Conservation (phyloP, 768 basidiomycete species). For the Hericium coralloides region DNA sequence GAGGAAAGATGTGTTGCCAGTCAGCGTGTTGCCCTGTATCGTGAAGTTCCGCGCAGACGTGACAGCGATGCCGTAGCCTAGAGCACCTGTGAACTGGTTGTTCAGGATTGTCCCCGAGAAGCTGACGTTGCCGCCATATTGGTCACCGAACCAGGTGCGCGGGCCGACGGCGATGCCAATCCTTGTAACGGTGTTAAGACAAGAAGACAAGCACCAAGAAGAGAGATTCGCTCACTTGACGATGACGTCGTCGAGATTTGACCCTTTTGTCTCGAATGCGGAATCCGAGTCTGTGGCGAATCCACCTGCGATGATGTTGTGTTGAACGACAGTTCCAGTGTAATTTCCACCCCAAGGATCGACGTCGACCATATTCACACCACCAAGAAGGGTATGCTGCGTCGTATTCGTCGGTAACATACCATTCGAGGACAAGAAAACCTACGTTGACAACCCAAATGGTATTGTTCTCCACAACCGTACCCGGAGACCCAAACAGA, state of each 20-base stretch:
- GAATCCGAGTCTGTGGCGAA: constrained; percentile 43
- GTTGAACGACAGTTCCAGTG: constrained; percentile 50
- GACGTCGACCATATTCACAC: constrained; percentile 74
- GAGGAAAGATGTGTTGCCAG: constrained; percentile 70
- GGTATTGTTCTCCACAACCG: constrained; percentile 65
- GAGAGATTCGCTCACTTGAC: constrained; percentile 48
- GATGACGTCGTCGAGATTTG: constrained; percentile 49
- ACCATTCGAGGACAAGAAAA: constrained; percentile 4
- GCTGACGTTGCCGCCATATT: constrained; percentile 46
- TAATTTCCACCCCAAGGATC: constrained; percentile 61
- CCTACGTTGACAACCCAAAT: constrained; percentile 63
- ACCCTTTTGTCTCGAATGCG: constrained; percentile 37
- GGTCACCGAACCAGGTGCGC: constrained; percentile 62
- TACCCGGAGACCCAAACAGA: constrained; percentile 68
- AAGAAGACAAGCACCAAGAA: neutral
- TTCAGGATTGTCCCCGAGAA: constrained; percentile 43
- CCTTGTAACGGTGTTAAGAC: constrained; percentile 25
- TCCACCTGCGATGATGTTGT: constrained; percentile 63
- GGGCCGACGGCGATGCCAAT: constrained; percentile 79
- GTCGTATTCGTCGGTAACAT: neutral
- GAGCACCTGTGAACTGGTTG: constrained; percentile 58
- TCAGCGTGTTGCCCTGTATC: constrained; percentile 47
- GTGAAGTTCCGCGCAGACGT: constrained; percentile 59
- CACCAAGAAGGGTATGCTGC: constrained; percentile 62
- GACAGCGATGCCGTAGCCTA: constrained; percentile 66